Percentiles rank a stretch among this genome's conserved stretches.
Conservation (phyloP, 371 early-diverging fungal genomes). For the Rhizopus microsporus region DNA sequence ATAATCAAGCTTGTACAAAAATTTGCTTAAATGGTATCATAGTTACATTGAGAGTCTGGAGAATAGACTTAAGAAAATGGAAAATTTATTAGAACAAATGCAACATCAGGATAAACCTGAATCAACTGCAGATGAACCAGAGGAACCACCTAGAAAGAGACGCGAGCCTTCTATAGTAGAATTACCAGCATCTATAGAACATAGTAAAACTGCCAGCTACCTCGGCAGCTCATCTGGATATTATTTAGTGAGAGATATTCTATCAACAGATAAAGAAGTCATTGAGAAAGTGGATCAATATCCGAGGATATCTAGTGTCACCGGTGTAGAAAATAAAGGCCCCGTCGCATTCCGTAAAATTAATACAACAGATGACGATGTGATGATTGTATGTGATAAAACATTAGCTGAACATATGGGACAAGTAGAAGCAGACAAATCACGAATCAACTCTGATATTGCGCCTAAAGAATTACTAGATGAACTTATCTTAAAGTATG, state of each 20-base stretch:
- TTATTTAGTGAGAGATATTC: slow-evolving; percentile 21
- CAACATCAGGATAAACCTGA: slow-evolving; percentile 15
- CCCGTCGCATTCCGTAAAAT: slow-evolving; percentile 24
- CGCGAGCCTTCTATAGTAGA: background rate
- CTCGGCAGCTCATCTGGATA: slow-evolving; percentile 32
- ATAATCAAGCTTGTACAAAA: background rate
- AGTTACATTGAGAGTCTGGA: slow-evolving; percentile 54
- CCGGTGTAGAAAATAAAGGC: background rate
- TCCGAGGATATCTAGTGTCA: background rate
- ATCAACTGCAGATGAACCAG: slow-evolving; percentile 1
- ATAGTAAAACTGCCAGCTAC: slow-evolving; percentile 18
- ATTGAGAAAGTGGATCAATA: slow-evolving; percentile 5
- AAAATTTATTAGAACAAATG: slow-evolving; percentile 34
- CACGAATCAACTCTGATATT: slow-evolving; percentile 17
- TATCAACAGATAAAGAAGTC: slow-evolving; percentile 17
- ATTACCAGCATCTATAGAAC: slow-evolving; percentile 12
- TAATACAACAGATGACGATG: slow-evolving; percentile 36
- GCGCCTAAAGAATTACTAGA: slow-evolving; percentile 32
- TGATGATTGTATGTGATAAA: slow-evolving; percentile 24
- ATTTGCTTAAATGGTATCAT: background rate
- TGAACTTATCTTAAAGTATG: slow-evolving; percentile 18
- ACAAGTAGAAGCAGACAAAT: slow-evolving; percentile 21
- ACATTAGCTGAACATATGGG: slow-evolving; percentile 30
- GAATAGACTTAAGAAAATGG: slow-evolving; percentile 43
- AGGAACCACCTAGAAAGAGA: background rate